These are phyloP conservation scores for Neonectria ditissima DNA, from an alignment of 2,329 filamentous ascomycete species.

Conservation along the genomic window DNA sequence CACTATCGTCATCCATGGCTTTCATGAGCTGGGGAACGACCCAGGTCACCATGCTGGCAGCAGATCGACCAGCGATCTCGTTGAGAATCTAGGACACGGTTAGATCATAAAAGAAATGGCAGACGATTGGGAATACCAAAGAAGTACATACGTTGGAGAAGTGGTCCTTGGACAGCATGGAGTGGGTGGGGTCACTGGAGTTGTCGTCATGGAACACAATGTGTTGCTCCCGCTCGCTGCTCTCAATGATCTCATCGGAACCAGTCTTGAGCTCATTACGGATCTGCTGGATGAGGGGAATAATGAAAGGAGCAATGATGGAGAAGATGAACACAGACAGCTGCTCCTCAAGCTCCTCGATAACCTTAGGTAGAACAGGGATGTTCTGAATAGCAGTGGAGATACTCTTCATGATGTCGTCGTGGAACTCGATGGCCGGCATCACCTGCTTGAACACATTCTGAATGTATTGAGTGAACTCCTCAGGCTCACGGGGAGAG, in stretches of 20 bases:
- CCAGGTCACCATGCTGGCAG: conserved; percentile 83
- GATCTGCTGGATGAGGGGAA: conserved; percentile 88
- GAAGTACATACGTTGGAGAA: conserved; percentile 77
- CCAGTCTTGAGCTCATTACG: conserved; percentile 88
- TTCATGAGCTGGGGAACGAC: conserved; percentile 89
- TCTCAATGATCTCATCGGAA: conserved; percentile 87
- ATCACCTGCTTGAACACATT: conserved; percentile 83
- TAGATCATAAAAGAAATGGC: neutral
- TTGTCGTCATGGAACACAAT: conserved; percentile 86
- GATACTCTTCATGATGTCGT: conserved; percentile 85
- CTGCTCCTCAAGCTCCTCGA: conserved; percentile 89
- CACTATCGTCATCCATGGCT: conserved; percentile 82
- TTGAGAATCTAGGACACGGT: conserved; percentile 72
- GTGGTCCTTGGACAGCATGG: conserved; percentile 96
- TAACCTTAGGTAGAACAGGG: conserved; percentile 83
- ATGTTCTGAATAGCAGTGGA: conserved; percentile 84
- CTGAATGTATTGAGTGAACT: conserved; percentile 82
- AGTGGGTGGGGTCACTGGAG: conserved; percentile 87
- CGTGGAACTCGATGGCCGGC: conserved; percentile 91
- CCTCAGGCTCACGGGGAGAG: conserved; percentile 83
- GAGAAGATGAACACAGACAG: conserved; percentile 91
- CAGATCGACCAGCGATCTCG: conserved; percentile 86
- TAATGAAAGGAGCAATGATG: conserved; percentile 87
- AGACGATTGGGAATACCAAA: neutral
- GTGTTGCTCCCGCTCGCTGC: conserved; percentile 84